Conservation (phyloP, 192 early-diverging fungal species). For the Thoreauomyces humboldtii region DNA sequence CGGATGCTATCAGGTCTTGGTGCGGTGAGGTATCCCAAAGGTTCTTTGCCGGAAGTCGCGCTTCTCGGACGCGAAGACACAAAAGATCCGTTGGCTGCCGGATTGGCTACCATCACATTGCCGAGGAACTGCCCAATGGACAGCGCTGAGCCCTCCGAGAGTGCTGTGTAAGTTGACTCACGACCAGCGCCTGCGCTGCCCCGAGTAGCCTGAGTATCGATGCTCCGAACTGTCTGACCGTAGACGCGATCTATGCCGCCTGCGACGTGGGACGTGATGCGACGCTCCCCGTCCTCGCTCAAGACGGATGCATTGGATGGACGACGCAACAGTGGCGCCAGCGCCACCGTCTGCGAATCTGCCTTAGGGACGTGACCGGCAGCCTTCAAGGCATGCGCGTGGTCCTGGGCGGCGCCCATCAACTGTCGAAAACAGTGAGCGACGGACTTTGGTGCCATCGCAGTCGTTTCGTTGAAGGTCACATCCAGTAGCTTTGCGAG, state of each 20-base stretch:
- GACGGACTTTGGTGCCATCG: conserved; percentile 37
- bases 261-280: no score
- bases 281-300: background rate
- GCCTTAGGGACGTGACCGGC: background rate
- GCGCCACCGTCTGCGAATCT: background rate
- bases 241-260: conserved; percentile 10
- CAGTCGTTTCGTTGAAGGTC: conserved; percentile 34
- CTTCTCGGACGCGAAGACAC: background rate
- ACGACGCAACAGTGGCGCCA: background rate
- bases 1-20: conserved; percentile 21
- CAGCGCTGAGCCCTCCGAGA: conserved; percentile 7
- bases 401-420: conserved; percentile 25
- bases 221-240: background rate
- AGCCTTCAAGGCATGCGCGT: background rate
- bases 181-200: conserved; percentile 12
- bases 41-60: background rate
- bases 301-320: conserved; percentile 9
- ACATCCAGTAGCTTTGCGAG: conserved; percentile 32
- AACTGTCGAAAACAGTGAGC: conserved; percentile 27
- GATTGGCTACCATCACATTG: background rate
- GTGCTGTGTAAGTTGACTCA: conserved; percentile 1
- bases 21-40: background rate
- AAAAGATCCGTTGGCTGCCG: background rate
- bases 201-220: background rate
- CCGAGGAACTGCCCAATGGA: background rate